These are phyloP conservation scores for Pelargonium nanum DNA, from an alignment of 345 rosid species.

Conservation along the genomic window DNA sequence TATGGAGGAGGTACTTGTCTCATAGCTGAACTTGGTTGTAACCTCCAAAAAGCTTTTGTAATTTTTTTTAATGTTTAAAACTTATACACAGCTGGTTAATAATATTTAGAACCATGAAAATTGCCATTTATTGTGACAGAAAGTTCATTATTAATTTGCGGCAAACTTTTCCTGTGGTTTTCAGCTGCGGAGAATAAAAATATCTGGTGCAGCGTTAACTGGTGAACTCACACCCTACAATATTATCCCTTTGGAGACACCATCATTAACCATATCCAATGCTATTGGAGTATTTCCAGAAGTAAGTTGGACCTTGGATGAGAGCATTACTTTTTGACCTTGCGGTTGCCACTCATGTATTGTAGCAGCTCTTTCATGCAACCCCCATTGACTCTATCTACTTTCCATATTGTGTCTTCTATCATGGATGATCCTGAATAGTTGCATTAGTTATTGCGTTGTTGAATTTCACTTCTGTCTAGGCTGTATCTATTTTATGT, in stretches of 20 bases:
- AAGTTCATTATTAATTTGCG: background rate
- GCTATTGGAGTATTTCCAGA: slow-evolving; percentile 84
- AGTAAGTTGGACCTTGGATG: slow-evolving; percentile 36
- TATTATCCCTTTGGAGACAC: slow-evolving; percentile 85
- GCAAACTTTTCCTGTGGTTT: slow-evolving; percentile 7
- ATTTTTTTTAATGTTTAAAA: background rate
- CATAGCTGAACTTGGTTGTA: slow-evolving; percentile 5
- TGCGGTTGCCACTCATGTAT: background rate
- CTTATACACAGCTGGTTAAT: background rate
- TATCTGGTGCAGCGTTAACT: slow-evolving; percentile 44
- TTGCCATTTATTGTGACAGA: background rate
- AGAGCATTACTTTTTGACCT: background rate
- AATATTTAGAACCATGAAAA: background rate
- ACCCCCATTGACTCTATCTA: background rate
- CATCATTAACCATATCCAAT: slow-evolving; percentile 76
- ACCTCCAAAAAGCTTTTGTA: background rate
- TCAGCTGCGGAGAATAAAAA: slow-evolving; percentile 65
- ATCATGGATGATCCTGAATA: background rate
- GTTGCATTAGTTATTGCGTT: background rate
- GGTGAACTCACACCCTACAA: slow-evolving; percentile 85
- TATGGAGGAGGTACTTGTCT: slow-evolving; percentile 63
- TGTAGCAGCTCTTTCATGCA: background rate
- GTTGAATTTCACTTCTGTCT: background rate
- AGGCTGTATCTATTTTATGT: slow-evolving; percentile 4
- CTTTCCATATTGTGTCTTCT: background rate